Evolutionary conservation across 2,329 filamentous ascomycete species (phyloP), one percentile per base, ranked within the genome.

Genomic region (Leptographium wingfieldii): DNA sequence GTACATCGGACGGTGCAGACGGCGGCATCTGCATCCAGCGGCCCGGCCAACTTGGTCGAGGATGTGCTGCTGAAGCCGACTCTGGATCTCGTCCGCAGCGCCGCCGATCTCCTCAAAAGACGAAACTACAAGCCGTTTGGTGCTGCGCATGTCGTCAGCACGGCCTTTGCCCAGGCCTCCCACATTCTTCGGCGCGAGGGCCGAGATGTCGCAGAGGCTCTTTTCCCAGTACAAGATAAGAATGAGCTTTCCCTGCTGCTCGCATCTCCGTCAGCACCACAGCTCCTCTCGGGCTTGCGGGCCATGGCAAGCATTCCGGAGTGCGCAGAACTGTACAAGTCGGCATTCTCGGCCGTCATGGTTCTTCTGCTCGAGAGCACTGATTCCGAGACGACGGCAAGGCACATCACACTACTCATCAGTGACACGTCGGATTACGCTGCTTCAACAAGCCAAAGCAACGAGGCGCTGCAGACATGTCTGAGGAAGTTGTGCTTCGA

Each of bases 201-300:
- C 2, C 66, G 68, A 1, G 57, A 66, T 7, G 66, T 71, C 1
- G 71, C 84, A 14, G 70, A 76, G 4, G 67, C 73, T 0, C 71
- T 78, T 19, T 71, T 84, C 2, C 69, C 71, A 2, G 64, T 66
- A 0, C 82, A 88, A 51, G 71, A 87, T 5, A 70, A 76, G 25
- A 73, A 81, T 1, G 75, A 85, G 62, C 74, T 87, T 16, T 74
- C 80, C 0, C 72, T 75, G 1, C 73, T 94, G 19, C 72, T 92
- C 3, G 72, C 79, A 2, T 91, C 89, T 0, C 82, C 87, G 0
- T 92, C 90, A 1, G 81, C 83, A 0, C 71, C 80, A 2, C 80
- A 85, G 57, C 70, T 96, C 0, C 74, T 91, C 9, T 80, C 84
- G 0, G 82, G 84, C 12, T 74, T 95, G 0, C 79, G 84, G 55